phyloP scores from a whole-genome alignment of 768 basidiomycete genomes.

The Amanita jacksonii region DNA sequence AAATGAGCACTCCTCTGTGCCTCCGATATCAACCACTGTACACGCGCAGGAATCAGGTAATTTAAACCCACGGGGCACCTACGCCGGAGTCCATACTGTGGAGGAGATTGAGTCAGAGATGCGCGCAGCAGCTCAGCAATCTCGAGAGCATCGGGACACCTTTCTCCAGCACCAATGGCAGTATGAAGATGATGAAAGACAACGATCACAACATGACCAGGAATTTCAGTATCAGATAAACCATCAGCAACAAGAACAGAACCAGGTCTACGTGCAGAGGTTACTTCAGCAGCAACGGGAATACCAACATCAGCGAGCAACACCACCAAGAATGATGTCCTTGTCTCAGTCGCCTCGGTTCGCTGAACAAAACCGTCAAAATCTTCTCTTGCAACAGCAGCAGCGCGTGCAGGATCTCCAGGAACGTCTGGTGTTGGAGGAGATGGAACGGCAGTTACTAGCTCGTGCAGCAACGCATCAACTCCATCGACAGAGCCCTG shows the following conservation, averaged over 20 bases:
- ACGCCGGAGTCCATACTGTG: slow-evolving; percentile 45
- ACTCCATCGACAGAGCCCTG: slow-evolving; percentile 18
- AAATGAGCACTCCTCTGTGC: slow-evolving; percentile 23
- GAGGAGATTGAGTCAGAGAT: slow-evolving; percentile 84
- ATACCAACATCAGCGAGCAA: slow-evolving; percentile 46
- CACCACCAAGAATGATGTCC: slow-evolving; percentile 67
- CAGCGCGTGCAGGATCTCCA: slow-evolving; percentile 52
- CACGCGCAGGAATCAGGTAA: slow-evolving; percentile 27
- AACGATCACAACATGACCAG: slow-evolving; percentile 22
- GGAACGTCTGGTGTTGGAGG: slow-evolving; percentile 55
- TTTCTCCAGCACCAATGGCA: slow-evolving; percentile 29
- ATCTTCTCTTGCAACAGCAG: slow-evolving; percentile 58
- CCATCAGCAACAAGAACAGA: slow-evolving; percentile 30
- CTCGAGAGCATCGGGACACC: slow-evolving; percentile 16
- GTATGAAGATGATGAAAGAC: slow-evolving; percentile 10
- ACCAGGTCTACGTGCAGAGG: slow-evolving; percentile 36
- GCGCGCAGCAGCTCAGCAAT: slow-evolving; percentile 49
- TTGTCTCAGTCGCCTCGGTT: slow-evolving; percentile 74
- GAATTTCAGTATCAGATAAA: slow-evolving; percentile 26
- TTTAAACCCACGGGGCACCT: slow-evolving; percentile 17
- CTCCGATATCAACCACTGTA: slow-evolving; percentile 21
- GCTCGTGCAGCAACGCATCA: slow-evolving; percentile 40
- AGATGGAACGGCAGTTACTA: slow-evolving; percentile 53
- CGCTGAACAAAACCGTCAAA: slow-evolving; percentile 66
- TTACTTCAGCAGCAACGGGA: slow-evolving; percentile 42